Conservation (phyloP, 2,329 filamentous ascomycete species). For the Phialophora tarda region DNA sequence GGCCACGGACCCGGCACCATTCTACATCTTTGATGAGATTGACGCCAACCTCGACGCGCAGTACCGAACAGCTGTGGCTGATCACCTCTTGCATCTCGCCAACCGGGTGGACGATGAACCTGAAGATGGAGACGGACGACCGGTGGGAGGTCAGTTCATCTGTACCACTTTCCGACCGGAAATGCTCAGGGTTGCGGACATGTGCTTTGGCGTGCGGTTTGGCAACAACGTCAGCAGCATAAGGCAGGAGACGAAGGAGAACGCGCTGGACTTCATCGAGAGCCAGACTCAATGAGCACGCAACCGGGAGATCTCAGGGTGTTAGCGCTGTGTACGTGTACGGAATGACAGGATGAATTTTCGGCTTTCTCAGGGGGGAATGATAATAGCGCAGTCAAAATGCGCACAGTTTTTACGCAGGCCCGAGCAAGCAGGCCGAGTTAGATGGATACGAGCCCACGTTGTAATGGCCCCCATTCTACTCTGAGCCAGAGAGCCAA, state of each 20-base stretch:
- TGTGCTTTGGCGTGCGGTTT: slow-evolving; percentile 94
- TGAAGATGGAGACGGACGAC: slow-evolving; percentile 47
- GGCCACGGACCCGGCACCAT: slow-evolving; percentile 93
- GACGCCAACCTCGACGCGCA: slow-evolving; percentile 98
- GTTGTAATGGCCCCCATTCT: too few relatives aligned
- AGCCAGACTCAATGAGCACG: slow-evolving; percentile 64
- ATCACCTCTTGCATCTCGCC: slow-evolving; percentile 81
- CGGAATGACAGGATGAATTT: background rate
- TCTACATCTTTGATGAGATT: slow-evolving; percentile 99
- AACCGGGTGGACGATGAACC: slow-evolving; percentile 62
- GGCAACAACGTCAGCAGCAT: slow-evolving; percentile 93
- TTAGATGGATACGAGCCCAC: too few relatives aligned
- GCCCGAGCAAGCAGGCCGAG: too few relatives aligned
- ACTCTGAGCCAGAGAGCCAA: too few relatives aligned
- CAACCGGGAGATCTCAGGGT: background rate
- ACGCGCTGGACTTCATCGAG: slow-evolving; percentile 92
- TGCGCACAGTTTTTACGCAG: too few relatives aligned
- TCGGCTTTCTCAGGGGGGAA: too few relatives aligned
- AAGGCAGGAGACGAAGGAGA: slow-evolving; percentile 83
- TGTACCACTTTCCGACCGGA: slow-evolving; percentile 98
- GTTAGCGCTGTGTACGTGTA: background rate
- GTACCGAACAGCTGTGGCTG: slow-evolving; percentile 93
- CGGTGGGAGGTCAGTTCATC: slow-evolving; percentile 76
- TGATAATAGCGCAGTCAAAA: too few relatives aligned
- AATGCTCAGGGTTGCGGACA: slow-evolving; percentile 93